Conservation (phyloP, 176 grass and related monocot species). For the Saccharum officinarum region DNA sequence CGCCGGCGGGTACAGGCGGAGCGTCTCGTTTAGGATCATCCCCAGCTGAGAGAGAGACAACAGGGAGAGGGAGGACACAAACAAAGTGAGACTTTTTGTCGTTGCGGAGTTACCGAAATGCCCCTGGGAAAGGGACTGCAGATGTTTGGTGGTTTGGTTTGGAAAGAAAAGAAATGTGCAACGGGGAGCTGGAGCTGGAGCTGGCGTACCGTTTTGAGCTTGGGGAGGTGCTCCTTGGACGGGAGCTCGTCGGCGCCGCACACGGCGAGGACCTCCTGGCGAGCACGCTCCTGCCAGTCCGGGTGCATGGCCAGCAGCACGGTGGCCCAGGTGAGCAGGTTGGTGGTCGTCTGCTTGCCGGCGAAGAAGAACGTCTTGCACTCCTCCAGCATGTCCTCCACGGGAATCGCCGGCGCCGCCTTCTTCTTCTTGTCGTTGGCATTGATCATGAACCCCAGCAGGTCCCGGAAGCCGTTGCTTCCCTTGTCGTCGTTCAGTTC, state of each 20-base stretch:
- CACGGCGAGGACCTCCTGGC: conserved; percentile 65
- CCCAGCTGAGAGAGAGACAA: conserved; percentile 43
- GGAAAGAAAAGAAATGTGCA: too few relatives aligned
- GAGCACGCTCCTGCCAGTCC: conserved; percentile 76
- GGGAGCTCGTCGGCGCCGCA: conserved; percentile 66
- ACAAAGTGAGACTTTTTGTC: conserved; percentile 45
- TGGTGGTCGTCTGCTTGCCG: conserved; percentile 93
- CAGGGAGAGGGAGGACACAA: neutral
- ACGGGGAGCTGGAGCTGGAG: too few relatives aligned
- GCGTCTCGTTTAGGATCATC: conserved; percentile 80
- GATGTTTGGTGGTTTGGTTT: neutral
- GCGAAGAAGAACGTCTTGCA: conserved; percentile 99
- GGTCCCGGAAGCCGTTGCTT: conserved; percentile 41
- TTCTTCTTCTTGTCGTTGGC: neutral
- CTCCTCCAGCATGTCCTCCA: conserved; percentile 87
- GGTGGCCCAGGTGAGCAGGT: conserved; percentile 79
- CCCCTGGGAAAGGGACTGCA: neutral
- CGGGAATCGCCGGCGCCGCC: conserved; percentile 40
- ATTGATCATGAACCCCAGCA: conserved; percentile 87
- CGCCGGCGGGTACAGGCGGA: conserved; percentile 79
- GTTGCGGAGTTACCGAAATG: conserved; percentile 18
- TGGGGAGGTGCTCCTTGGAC: conserved; percentile 74
- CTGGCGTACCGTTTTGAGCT: conserved; percentile 70
- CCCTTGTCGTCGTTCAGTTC: neutral
- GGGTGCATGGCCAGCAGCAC: conserved; percentile 96